Conservation (phyloP, 2,329 filamentous ascomycete species). For the Fusarium poae region DNA sequence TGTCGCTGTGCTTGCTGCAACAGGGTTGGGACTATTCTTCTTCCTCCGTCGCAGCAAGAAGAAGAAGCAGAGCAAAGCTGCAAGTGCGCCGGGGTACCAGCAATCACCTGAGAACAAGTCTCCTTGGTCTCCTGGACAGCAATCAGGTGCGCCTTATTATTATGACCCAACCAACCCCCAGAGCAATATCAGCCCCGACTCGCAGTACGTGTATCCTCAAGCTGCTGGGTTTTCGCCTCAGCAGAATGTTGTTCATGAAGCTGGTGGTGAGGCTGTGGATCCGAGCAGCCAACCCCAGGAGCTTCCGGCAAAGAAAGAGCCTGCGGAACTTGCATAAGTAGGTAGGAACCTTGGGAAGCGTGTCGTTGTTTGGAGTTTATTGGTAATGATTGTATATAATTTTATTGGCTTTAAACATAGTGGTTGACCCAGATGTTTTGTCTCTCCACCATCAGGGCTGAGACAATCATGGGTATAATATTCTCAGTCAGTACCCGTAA, state of each 20-base stretch:
- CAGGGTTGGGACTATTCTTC: not conserved
- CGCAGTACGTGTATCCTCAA: not conserved
- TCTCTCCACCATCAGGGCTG: conserved; percentile 23
- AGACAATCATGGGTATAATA: not conserved
- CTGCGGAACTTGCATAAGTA: conserved; percentile 18
- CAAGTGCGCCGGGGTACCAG: conserved; percentile 1
- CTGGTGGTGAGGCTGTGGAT: conserved; percentile 12
- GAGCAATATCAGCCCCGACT: not conserved
- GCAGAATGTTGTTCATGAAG: conserved; percentile 21
- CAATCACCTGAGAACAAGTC: conserved; percentile 2
- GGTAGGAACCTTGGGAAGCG: not conserved
- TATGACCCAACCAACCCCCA: conserved; percentile 11
- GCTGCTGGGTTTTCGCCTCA: not conserved
- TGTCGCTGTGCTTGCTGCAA: conserved; percentile 3
- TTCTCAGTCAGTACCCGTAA: not conserved
- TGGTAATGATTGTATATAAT: too few relatives aligned
- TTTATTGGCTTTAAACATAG: not conserved
- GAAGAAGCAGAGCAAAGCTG: conserved; percentile 17
- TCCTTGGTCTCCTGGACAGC: conserved; percentile 6
- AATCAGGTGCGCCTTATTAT: not conserved
- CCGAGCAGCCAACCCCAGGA: conserved; percentile 23
- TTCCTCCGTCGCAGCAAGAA: conserved; percentile 23
- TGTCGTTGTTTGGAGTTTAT: not conserved
- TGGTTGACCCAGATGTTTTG: not conserved
- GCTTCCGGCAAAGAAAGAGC: conserved; percentile 12